phyloP scores from a whole-genome alignment of 768 basidiomycete genomes.

The Auriscalpium orientale region DNA sequence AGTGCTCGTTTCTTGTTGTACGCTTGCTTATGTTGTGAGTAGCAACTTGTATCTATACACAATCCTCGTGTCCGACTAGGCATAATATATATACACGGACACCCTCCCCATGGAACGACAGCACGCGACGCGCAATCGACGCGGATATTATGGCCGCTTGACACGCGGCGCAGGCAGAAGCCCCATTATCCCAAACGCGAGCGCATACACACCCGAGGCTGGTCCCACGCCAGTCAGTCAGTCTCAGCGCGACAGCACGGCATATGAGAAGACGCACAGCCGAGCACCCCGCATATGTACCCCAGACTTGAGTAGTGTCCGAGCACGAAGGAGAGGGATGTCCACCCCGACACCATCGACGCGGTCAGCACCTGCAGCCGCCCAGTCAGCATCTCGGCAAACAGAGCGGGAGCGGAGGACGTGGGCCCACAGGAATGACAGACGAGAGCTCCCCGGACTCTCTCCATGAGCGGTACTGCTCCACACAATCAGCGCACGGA shows the following conservation, averaged over 20 bases:
- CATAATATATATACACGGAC: no score
- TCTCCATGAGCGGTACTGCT: conserved; percentile 68
- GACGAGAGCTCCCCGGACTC: conserved; percentile 60
- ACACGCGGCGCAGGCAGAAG: conserved; percentile 52
- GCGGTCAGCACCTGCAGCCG: conserved; percentile 42
- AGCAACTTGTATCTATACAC: no score
- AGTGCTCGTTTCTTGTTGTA: no score
- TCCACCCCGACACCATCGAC: conserved; percentile 66
- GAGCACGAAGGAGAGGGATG: conserved; percentile 50
- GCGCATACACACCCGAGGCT: conserved; percentile 66
- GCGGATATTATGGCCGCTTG: not conserved
- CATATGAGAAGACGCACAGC: conserved; percentile 35
- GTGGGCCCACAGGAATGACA: conserved; percentile 46
- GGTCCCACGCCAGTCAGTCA: not conserved
- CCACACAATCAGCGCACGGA: not conserved
- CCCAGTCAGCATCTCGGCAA: not conserved
- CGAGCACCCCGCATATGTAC: conserved; percentile 54
- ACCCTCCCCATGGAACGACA: no score
- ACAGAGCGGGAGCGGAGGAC: not conserved
- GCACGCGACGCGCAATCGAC: no score
- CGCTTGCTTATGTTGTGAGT: no score
- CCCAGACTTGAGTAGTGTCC: conserved; percentile 64
- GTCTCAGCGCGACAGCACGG: not conserved
- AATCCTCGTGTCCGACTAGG: no score
- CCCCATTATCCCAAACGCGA: conserved; percentile 69